These are phyloP conservation scores for Aquilaria agallochum DNA, from an alignment of 441 rosid genomes.

Conservation along the genomic window DNA sequence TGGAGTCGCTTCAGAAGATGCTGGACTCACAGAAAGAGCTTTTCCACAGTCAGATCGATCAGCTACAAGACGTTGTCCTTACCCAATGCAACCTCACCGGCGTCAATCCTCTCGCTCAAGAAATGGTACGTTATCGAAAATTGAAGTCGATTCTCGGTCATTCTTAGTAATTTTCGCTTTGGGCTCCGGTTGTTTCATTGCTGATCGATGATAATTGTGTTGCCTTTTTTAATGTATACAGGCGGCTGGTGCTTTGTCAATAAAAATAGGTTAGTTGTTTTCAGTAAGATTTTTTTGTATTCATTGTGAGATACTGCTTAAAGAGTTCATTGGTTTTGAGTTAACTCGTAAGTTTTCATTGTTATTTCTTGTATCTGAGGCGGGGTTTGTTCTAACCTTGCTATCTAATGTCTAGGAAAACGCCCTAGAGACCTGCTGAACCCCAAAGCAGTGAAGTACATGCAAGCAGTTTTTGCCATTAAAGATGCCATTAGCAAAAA, in stretches of 20 bases:
- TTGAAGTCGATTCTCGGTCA: neutral
- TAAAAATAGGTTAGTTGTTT: constrained; percentile 77
- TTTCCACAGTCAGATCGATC: constrained; percentile 85
- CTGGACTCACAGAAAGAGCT: constrained; percentile 69
- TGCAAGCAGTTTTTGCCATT: constrained; percentile 86
- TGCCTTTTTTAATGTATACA: constrained; percentile 24
- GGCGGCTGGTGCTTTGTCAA: constrained; percentile 96
- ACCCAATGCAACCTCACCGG: constrained; percentile 95
- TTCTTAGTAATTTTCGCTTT: neutral
- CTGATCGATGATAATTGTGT: too few species aligned
- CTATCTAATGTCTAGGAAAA: constrained; percentile 60
- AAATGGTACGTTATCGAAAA: constrained; percentile 60
- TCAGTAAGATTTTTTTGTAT: neutral
- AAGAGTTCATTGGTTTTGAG: neutral
- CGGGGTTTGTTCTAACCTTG: constrained; percentile 7
- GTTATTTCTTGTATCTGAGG: constrained; percentile 16
- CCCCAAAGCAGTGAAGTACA: constrained; percentile 90
- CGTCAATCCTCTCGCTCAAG: constrained; percentile 98
- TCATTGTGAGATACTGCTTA: neutral
- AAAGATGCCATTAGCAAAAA: constrained; percentile 94
- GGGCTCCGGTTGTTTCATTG: neutral
- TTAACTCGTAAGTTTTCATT: constrained; percentile 12
- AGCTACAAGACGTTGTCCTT: constrained; percentile 73
- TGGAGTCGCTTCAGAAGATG: constrained; percentile 56
- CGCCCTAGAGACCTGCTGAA: constrained; percentile 96